Base-by-base conservation (phyloP, 2,329 filamentous ascomycete species). In the Aspergillus ibericus region DNA sequence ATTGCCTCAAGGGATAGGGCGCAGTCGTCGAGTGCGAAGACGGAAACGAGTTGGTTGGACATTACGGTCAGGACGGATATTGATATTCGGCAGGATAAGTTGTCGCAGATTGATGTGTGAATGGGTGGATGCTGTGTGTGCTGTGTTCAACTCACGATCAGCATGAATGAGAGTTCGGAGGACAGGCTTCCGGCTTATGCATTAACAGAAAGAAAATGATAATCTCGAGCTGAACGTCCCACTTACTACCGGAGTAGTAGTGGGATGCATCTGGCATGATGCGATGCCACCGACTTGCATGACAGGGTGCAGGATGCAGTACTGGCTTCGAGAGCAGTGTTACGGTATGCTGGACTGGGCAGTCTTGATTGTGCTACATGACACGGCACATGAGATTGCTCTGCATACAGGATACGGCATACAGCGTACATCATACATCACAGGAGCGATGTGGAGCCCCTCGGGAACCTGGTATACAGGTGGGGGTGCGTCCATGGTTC, bases 41-140 rank as follows among this genome's bases (percentile, higher is more conserved):
- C 16, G 7, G 25, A 53, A 10, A 38, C 18, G 12, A 25, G 58
- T 7, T 59, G 63, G 1, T 48, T 62, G 53, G 67, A 64, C 53
- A 73, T 73, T 18, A 65, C 68, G 46, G 68, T 73, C 12, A 68
- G 68, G 34, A 73, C 70, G 12, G 70, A 72, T 53, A 70, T 73
- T 53, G 63, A 68, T 22, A 64, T 73, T 35, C 63, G 56, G 15
- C 63, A 71, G 16, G 64, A 65, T 18, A 60, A 60, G 32, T 13
- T 48, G n/a, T 13, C 25, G 15, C 22, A 25, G 22, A 29, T 29
- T 32, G 22, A 29, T 29, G n/a, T 16, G n/a, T 10, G 27, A 25
- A 18, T 48, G 15, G 27, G 12, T 15, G 16, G n/a, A n/a, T n/a
- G n/a, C n/a, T n/a, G n/a, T n/a, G n/a, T n/a, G n/a, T n/a, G n/a